phyloP scores from a whole-genome alignment of 2,329 filamentous ascomycete genomes.

The Epichloe sibirici region DNA sequence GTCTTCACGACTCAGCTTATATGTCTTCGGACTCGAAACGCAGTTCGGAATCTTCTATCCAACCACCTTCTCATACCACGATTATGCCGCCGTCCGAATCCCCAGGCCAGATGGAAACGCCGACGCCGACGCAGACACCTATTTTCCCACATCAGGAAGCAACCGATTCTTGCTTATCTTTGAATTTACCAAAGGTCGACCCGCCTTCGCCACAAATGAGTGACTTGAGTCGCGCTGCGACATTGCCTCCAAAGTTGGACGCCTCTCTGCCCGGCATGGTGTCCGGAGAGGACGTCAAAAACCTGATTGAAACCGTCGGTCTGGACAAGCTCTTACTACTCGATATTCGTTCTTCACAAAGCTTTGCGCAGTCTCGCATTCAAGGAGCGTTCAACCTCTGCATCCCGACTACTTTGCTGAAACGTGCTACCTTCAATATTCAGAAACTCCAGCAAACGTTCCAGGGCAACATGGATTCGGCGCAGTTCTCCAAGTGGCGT shows the following conservation, averaged over 20 bases:
- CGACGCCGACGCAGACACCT: slow-evolving; percentile 12
- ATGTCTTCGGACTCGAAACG: slow-evolving; percentile 42
- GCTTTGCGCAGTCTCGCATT: slow-evolving; percentile 65
- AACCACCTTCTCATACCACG: slow-evolving; percentile 24
- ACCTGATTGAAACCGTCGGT: slow-evolving; percentile 35
- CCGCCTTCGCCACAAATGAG: slow-evolving; percentile 20
- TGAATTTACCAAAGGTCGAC: slow-evolving; percentile 35
- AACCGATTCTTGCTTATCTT: slow-evolving; percentile 41
- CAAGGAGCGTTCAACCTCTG: slow-evolving; percentile 79
- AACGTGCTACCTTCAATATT: slow-evolving; percentile 80
- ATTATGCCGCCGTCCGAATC: slow-evolving; percentile 31
- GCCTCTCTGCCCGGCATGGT: slow-evolving; percentile 38
- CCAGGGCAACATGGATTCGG: slow-evolving; percentile 54
- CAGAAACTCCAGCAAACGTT: slow-evolving; percentile 83
- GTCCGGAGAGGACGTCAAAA: slow-evolving; percentile 38
- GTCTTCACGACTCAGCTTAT: slow-evolving; percentile 40
- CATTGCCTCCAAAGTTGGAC: slow-evolving; percentile 38
- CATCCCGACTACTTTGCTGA: slow-evolving; percentile 86
- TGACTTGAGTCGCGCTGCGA: slow-evolving; percentile 30
- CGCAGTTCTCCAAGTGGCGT: slow-evolving; percentile 65
- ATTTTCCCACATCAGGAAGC: slow-evolving; percentile 33
- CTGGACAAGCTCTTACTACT: slow-evolving; percentile 51
- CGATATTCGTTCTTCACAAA: slow-evolving; percentile 77
- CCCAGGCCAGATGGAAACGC: slow-evolving; percentile 19
- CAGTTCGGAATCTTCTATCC: slow-evolving; percentile 36